Evolutionary conservation across 2,329 filamentous ascomycete genomes (phyloP), one percentile per base, ranked within the genome.

Genomic region (Phoma sp.): DNA sequence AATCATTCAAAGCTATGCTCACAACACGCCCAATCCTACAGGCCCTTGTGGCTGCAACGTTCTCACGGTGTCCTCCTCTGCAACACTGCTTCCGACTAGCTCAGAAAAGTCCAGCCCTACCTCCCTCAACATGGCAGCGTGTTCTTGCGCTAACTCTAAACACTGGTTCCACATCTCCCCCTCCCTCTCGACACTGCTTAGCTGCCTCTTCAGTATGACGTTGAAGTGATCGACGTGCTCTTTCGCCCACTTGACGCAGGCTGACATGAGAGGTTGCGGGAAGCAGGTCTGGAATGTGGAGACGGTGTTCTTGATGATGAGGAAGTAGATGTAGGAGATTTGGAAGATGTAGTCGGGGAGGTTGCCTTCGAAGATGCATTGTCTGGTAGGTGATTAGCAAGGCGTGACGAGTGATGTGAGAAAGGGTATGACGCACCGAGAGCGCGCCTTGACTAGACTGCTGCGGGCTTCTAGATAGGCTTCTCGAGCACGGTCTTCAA

Each of bases 221-320:
- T 97, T 98, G 80, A 98, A 98, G 2, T 87, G 87, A 66, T 97
- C 93, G 1, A 98, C 87, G 72, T 96, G 88, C 66, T 95, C 89
- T 76, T 97, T 98, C n/a, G 92, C 93, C 95, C 95, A 99, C 72
- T 94, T 96, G 67, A 99, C 94, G 67, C 92, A 96, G 0, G 93
- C 92, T 68, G 92, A 96, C 84, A 95, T 96, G 80, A 95, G 91
- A 13, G 87, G 82, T 24, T 91, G 84, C 10, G 92, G 88, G 72
- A 98, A 98, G 58, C 75, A 77, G 48, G 82, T 80, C 71, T 96
- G 92, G 76, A 95, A 97, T 69, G 91, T 93, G 69, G 85, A 85
- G 57, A 98, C 90, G 0, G 95, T 98, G 76, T 98, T 97, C 65
- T 91, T 88, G 72, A 99, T 94, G 62, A 96, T 84, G 49, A 88